Evolutionary conservation across 78 protist genomes (phyloP).

Genomic region (Cavenderia fasciculata): DNA sequence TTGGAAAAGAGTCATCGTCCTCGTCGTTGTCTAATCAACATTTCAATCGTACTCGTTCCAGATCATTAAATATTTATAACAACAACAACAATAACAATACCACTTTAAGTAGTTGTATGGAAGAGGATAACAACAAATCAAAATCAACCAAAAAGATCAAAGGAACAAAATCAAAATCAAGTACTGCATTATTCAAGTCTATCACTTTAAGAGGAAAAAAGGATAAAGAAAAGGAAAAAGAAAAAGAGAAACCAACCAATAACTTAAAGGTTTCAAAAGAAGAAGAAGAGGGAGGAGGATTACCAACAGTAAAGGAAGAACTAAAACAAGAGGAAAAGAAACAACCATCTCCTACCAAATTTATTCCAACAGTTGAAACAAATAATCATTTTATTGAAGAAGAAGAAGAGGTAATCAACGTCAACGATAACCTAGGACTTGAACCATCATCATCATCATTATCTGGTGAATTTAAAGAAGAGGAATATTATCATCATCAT

Average conservation of each 20-base stretch:
- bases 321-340: neutral
- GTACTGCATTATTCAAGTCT: conserved; percentile 48
- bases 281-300: neutral
- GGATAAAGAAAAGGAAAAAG: neutral
- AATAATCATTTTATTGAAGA: neutral
- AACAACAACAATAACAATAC: neutral
- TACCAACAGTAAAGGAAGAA: neutral
- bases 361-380: neutral
- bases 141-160: neutral
- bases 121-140: neutral
- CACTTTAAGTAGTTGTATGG: neutral
- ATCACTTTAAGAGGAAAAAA: neutral
- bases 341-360: neutral
- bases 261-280: neutral
- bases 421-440: neutral
- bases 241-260: neutral
- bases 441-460: conserved; percentile 8
- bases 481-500: neutral
- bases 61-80: conserved; percentile 27
- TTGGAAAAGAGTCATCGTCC: neutral
- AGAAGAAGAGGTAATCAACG: too few species aligned
- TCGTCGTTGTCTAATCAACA: neutral
- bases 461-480: neutral
- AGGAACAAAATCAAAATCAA: conserved; percentile 61
- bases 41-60: conserved; percentile 37